Evolutionary conservation across 805 yeast species (phyloP), one percentile per base, ranked within the genome.

Genomic region (Zygosaccharomyces bailii): DNA sequence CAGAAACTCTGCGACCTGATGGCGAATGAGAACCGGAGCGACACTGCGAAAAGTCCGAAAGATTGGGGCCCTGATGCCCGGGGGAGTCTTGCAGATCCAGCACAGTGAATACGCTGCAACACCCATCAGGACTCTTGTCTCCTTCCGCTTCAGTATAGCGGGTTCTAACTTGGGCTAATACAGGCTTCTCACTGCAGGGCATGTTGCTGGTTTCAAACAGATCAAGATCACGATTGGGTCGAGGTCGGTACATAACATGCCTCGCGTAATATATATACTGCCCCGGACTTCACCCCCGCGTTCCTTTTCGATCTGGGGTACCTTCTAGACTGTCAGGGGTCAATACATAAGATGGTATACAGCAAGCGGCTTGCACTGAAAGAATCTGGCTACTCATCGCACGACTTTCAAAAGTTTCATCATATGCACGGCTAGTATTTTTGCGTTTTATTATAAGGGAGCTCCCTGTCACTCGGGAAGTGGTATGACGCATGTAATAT

Each of bases 131-230:
- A 4, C 14, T 21, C 5, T 13, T 14, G 8, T 25, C 23, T 11
- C 13, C 24, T 5, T 24, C 32, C 32, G n/a, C 32, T 32, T 25
- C 40, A 24, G 32, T 32, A 17, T 25, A 23, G 40, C 32, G 32
- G 13, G 30, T 25, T 27, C 23, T 37, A 13, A 37, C 30, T 37
- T 37, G 40, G 20, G 30, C 40, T 17, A 23, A 37, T 31, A 37
- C 40, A 24, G 40, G 40, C n/a, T 30, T 37, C 20, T 24, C 40
- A 37, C 32, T 10, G 32, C 33, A 5, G 11, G 40, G 40, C 40
- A 37, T 37, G 14, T 37, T 21, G 17, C n/a, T n/a, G n/a, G n/a
- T n/a, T n/a, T n/a, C n/a, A n/a, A n/a, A n/a, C n/a, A n/a, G n/a
- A n/a, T n/a, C n/a, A n/a, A n/a, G n/a, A n/a, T n/a, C n/a, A n/a